phyloP scores from a whole-genome alignment of 768 basidiomycete species.

The Chiua virens region DNA sequence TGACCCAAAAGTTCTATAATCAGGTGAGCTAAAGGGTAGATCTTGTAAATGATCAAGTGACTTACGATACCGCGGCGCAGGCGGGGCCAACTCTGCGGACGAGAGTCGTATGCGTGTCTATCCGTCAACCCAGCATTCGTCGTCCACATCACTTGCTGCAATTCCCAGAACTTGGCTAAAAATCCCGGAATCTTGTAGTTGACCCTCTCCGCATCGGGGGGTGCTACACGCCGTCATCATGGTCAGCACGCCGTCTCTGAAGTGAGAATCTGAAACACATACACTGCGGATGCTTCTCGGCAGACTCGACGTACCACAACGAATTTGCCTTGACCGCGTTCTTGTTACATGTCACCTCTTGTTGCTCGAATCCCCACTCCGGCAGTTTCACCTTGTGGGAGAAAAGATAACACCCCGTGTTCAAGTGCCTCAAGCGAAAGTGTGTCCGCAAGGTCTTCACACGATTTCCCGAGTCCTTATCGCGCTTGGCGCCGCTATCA shows the following conservation, averaged over 20 bases:
- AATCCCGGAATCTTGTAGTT: conserved; percentile 93
- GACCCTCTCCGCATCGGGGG: conserved; percentile 68
- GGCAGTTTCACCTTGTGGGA: conserved; percentile 98
- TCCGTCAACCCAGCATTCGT: conserved; percentile 97
- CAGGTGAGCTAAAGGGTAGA: neutral
- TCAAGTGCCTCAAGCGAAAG: conserved; percentile 79
- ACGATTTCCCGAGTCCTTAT: conserved; percentile 65
- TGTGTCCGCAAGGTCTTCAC: conserved; percentile 77
- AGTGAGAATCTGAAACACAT: conserved; percentile 32
- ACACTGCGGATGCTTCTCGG: conserved; percentile 65
- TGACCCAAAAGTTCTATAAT: conserved; percentile 94
- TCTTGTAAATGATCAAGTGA: conserved; percentile 7
- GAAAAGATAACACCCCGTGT: conserved; percentile 95
- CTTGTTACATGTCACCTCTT: conserved; percentile 99
- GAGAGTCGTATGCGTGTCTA: conserved; percentile 91
- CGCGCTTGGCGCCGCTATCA: conserved; percentile 60
- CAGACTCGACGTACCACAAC: conserved; percentile 92
- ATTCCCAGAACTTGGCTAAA: conserved; percentile 85
- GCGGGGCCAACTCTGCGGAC: conserved; percentile 90
- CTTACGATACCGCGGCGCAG: conserved; percentile 91
- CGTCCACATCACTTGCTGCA: conserved; percentile 95
- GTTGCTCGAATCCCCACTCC: conserved; percentile 97
- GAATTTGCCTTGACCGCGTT: conserved; percentile 89
- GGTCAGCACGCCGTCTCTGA: neutral
- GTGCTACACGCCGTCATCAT: conserved; percentile 47